Base-by-base conservation (phyloP, 2,329 filamentous ascomycete genomes). In the Ceratocystis cubensis region DNA sequence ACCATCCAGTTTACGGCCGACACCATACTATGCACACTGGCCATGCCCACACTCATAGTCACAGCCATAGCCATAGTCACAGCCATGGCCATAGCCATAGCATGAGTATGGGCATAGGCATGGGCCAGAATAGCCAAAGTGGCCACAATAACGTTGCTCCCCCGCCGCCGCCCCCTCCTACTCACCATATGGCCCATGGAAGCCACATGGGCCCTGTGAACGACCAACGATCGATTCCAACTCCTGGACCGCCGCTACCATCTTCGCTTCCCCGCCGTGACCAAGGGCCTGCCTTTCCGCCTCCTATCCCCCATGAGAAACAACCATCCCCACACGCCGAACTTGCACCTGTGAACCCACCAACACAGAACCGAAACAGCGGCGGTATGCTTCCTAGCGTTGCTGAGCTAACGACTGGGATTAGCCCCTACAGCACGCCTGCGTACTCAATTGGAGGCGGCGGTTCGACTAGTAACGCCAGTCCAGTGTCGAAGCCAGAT, bases 361-460 rank as follows among this genome's bases (percentile, higher is more conserved):
- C 66, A 13, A 57, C 57, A 1, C 73, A 73, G 64, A 73, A 75
- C 6, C 72, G 75, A 33, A 74, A 75, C n/a, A 75, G 75, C 5
- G 53, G 53, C 6, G 79, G 76, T 0, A 76, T 81, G 69, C 75
- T 87, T n/a, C 84, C 84, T 1, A 80, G 83, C 63, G 78, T 87
- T 17, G 80, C 82, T 45, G 84, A 87, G 72, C 78, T 87, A 70
- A 87, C 84, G 1, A 86, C 84, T 0, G 84, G 84, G 13, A 77
- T 85, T 41, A 84, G 81, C 69, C 82, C 83, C 0, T 86, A 86
- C 72, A 81, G 76, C 69, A 81, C 81, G n/a, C 81, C 81, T 48
- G 80, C 81, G 0, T 83, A 82, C 71, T 78, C 80, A 6, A 73
- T 78, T 28, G 75, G 37, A 13, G 37, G 75, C 5, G 59, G 48